Evolutionary conservation across 2,329 filamentous ascomycete species (phyloP), one percentile per base, ranked within the genome.

Genomic region (Blastomyces gilchristii): DNA sequence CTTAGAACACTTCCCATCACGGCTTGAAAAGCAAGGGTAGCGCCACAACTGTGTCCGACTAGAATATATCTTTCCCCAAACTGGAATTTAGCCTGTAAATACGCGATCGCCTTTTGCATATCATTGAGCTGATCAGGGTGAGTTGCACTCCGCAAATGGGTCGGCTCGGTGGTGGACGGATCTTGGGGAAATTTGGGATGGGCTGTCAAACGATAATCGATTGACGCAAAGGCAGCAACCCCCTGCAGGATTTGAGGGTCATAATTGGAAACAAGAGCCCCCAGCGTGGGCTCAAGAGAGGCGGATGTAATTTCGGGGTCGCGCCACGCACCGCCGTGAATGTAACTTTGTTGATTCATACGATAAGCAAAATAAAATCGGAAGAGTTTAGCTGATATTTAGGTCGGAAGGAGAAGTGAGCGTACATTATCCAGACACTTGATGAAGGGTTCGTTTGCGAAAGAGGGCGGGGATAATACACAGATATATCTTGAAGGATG

Each of bases 251-350:
- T 63, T 41, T 45, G 45, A 2, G 61, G 39, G 7, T 45, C 59
- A 39, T 41, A 58, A 8, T 49, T 31, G 25, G 65, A 66, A 34
- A 74, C 71, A 12, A 78, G 71, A 52, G 71, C 65, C 0, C 70
- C 68, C 41, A 74, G 67, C 2, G 78, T 73, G 4, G 72, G 70
- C 9, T 71, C 65, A 65, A 80, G 76, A 1, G 71, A 70, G 8
- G 66, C 62, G 3, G 75, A 70, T 14, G 74, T 75, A 47, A 77
- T 71, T 12, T 67, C 70, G 59, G 78, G 78, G 65, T 81, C 79
- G 53, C 79, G 75, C 75, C 79, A 81, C 67, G 78, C 79, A 62
- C 79, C 79, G 53, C 79, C 79, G 67, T 81, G 79, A 63, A 81
- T 78, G 65, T 77, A 79, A 62, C 75, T 77, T 61, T 43, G 9